Base-by-base conservation (phyloP, 2,329 filamentous ascomycete species). In the Whalleya microplaca region DNA sequence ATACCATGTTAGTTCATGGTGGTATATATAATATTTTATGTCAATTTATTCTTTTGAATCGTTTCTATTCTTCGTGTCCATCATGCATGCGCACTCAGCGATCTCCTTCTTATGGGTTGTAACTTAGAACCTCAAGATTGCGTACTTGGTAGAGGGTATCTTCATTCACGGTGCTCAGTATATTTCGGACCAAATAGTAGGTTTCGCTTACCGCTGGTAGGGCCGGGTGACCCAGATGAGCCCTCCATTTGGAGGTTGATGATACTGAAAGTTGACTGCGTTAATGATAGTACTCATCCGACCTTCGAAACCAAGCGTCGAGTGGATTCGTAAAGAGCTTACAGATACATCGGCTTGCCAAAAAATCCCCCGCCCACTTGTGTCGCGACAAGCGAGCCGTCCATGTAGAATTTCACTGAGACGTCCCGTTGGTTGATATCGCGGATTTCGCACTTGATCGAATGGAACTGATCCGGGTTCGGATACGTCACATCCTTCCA, bases 331-430 rank as follows among this genome's bases (percentile, higher is more conserved):
- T 20, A 18, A 23, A 23, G 8, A n/a, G n/a, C 73, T 69, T 58
- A 78, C 71, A 78, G 59, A 50, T 75, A 78, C 70, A 81, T 72
- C 0, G 75, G 66, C 66, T 80, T 74, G 2, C 79, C 81, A 5
- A 81, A 73, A 64, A 78, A 83, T 0, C 73, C 77, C 16, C 71
- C 74, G 1, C 80, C 83, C 42, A 77, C 74, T 65, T 85, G 82
- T 2, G 76, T 82, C 20, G 78, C 74, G 7, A 83, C 66, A 40
- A 80, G 69, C 23, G 64, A 66, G 2, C 75, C 81, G 64, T 85
- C 80, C 70, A 85, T 73, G 63, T 78, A 84, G 65, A 84, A 85
- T 58, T 76, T 80, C 0, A 79, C 76, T n/a, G 73, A 72, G 9
- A 83, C 76, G 66, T 84, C 79, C 54, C 72, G 72, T 27, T 80